These are phyloP conservation scores for Dispira simplex DNA, from an alignment of 192 early-diverging fungal species.

Conservation along the genomic window DNA sequence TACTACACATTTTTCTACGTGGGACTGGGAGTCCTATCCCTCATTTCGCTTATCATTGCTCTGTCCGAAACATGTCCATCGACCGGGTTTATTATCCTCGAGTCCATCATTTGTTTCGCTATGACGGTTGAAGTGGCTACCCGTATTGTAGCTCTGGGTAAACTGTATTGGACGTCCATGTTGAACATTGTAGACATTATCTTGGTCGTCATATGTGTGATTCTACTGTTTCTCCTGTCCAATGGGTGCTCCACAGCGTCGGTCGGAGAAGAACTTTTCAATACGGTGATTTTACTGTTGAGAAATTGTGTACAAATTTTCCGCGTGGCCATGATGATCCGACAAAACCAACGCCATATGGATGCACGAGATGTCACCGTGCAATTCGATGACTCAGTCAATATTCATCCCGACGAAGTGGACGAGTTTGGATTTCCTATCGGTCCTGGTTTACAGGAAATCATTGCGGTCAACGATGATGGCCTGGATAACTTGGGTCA, in stretches of 20 bases:
- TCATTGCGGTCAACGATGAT: conserved; percentile 9
- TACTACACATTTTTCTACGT: conserved; percentile 39
- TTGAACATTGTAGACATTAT: conserved; percentile 62
- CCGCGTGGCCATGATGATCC: conserved; percentile 10
- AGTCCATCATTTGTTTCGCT: conserved; percentile 51
- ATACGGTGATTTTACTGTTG: conserved; percentile 54
- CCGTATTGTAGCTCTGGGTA: conserved; percentile 44
- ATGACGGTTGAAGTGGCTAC: conserved; percentile 61
- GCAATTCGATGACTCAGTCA: background rate
- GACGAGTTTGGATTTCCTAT: background rate
- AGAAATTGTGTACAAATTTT: conserved; percentile 29
- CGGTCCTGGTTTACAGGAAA: conserved; percentile 2
- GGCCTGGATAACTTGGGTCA: conserved; percentile 1
- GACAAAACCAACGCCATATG: conserved; percentile 12
- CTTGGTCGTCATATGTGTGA: conserved; percentile 46
- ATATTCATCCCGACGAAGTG: background rate
- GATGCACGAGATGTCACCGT: conserved; percentile 10
- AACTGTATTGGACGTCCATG: conserved; percentile 32
- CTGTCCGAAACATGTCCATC: conserved; percentile 32
- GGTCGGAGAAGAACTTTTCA: conserved; percentile 49
- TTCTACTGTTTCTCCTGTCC: conserved; percentile 48
- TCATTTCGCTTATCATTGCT: conserved; percentile 30
- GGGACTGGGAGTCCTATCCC: conserved; percentile 26
- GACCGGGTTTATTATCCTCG: conserved; percentile 47
- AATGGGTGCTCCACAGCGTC: conserved; percentile 45